Evolutionary conservation across 2,329 filamentous ascomycete genomes (phyloP), one percentile per base, ranked within the genome.

Genomic region (Stemphylium vesicarium): DNA sequence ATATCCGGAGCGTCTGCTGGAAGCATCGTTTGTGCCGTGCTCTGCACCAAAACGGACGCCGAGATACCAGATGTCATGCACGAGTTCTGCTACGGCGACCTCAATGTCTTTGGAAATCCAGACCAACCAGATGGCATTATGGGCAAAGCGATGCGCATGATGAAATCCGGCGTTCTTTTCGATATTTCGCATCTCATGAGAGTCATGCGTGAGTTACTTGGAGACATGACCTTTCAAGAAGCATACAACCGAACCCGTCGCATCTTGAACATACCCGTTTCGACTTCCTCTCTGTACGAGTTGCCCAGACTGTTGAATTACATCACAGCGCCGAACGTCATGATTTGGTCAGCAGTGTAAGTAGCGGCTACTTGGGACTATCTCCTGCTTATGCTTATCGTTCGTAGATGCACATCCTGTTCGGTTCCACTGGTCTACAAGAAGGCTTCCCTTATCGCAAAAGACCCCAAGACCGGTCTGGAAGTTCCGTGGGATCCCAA

Each of bases 181-280:
- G 92, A 97, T 69, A 96, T 96, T 65, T 84, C 85, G 20, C 87
- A 96, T 73, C 79, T 97, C 43, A 88, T 85, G 2, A 83, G 88
- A 41, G 92, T 96, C 5, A 95, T 98, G 91, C 85, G 86, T 50
- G 82, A 82, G 29, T 80, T 95, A 68, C 82, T 96, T 7, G 92
- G 92, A 33, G 91, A 97, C 66, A 88, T 96, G 66, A 98, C 94
- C 0, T 98, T 98, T 65, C 91, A 94, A 69, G 94, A 98, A 76
- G 92, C 92, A 0, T 97, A 97, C 78, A 96, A 96, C 71, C 88
- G 92, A n/a, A 96, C 93, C 0, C 85, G 92, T 24, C 85, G 92
- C 54, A 93, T 97, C 57, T 85, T 96, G 69, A 98, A 97, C 73
- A 96, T 98, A 33, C 93, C 91, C 54, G 93, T 98, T 6, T 96